A percentile compares a stretch with the other conserved stretches of the same genome.
These are phyloP conservation scores for Hypoxylon rubiginosum DNA, from an alignment of 2,329 filamentous ascomycete species.

Conservation along the genomic window DNA sequence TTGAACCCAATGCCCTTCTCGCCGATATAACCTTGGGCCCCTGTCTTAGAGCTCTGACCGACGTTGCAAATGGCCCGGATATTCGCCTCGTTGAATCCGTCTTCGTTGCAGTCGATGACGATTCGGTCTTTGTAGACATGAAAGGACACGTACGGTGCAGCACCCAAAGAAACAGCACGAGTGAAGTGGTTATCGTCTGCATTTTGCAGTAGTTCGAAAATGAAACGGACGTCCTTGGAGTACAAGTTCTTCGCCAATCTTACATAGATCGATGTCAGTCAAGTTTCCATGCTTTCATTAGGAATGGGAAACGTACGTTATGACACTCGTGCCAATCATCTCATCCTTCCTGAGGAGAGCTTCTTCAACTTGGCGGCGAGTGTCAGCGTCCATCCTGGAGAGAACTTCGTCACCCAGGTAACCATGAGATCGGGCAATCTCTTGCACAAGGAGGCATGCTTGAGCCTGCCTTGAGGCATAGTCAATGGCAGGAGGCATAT, in stretches of 20 bases:
- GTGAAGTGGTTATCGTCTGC: slow-evolving; percentile 65
- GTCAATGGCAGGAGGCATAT: not conserved
- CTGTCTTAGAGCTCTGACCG: slow-evolving; percentile 61
- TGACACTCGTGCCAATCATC: slow-evolving; percentile 42
- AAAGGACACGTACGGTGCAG: slow-evolving; percentile 54
- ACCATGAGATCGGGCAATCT: slow-evolving; percentile 43
- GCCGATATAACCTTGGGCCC: slow-evolving; percentile 60
- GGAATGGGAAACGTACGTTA: slow-evolving; percentile 38
- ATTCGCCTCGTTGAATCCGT: slow-evolving; percentile 59
- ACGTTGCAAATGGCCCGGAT: slow-evolving; percentile 62
- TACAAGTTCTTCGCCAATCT: slow-evolving; percentile 61
- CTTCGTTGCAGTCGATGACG: slow-evolving; percentile 64
- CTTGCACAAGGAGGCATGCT: slow-evolving; percentile 36
- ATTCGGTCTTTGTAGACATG: slow-evolving; percentile 55
- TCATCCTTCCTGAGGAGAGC: slow-evolving; percentile 24
- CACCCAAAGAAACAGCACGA: slow-evolving; percentile 33
- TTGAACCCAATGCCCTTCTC: slow-evolving; percentile 68
- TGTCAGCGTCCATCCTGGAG: slow-evolving; percentile 16
- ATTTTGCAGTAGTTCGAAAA: slow-evolving; percentile 68
- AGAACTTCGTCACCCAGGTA: slow-evolving; percentile 37
- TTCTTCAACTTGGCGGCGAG: slow-evolving; percentile 31
- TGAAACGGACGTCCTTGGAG: slow-evolving; percentile 59
- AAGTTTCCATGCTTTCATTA: not conserved
- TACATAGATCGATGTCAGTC: not conserved
- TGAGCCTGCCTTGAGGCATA: not conserved